Evolutionary conservation across 202 grass and related monocot genomes (phyloP), one percentile per base, ranked within the genome.

Genomic region (Setaria italica): DNA sequence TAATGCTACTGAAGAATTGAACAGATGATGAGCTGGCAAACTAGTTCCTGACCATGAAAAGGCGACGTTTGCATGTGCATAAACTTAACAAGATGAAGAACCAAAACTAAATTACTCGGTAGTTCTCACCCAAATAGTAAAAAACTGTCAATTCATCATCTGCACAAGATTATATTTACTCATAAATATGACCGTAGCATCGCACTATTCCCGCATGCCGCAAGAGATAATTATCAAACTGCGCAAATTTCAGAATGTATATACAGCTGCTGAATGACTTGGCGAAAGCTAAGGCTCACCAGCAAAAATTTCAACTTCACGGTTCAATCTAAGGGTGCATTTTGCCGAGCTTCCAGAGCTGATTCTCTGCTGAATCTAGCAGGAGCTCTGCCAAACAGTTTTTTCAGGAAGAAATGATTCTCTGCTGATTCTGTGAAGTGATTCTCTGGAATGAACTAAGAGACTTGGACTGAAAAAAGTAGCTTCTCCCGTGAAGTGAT

Each of bases 181-280:
- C 13, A 20, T 19, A 20, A 57, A 6, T 57, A n/a, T 57, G 54
- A 57, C 25, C 54, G n/a, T 4, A 74, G 19, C 0, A 62, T 64
- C 13, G 43, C 35, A 8, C 54, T 19, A 32, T 20, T 35, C 39
- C 5, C 5, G 29, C 2, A 43, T 58, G 46, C 33, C 45, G 9
- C 29, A 67, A 58, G 2, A 47, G 11, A 53, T 74, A 11, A 64
- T 80, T 47, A 48, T n/a, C 35, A 66, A 12, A 42, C 48, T 4
- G 16, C 4, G 14, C 29, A 17, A 46, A 16, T 76, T 56, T 33
- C 46, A 65, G 71, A 57, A 68, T 33, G 37, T 67, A 21, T 77
- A 74, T 78, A 83, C 73, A 86, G 2, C 12, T 47, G 50, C 37
- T 67, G 73, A 50, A 83, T 67, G 65, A 60, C 58, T 62, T 60